Conservation (phyloP, 2,329 filamentous ascomycete species). For the Seiridium unicorne region DNA sequence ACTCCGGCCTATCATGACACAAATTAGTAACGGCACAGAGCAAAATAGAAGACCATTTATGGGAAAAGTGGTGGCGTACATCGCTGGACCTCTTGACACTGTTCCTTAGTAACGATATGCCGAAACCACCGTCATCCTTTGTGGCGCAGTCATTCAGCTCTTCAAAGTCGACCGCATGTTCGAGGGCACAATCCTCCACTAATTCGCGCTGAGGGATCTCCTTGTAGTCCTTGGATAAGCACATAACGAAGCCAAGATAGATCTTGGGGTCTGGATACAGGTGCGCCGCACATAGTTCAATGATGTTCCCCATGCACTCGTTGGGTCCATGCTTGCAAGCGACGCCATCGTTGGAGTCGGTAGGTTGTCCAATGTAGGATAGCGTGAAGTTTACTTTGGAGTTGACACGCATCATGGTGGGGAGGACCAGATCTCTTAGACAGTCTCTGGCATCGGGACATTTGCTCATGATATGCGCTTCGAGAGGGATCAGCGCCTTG, state of each 20-base stretch:
- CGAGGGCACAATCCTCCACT: slow-evolving; percentile 82
- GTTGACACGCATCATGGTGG: slow-evolving; percentile 77
- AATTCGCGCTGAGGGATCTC: slow-evolving; percentile 77
- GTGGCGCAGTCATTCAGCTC: slow-evolving; percentile 80
- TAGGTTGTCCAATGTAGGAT: slow-evolving; percentile 82
- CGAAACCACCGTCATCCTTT: slow-evolving; percentile 70
- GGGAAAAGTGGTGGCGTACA: slow-evolving; percentile 37
- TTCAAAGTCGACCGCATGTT: slow-evolving; percentile 84
- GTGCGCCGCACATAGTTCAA: slow-evolving; percentile 85
- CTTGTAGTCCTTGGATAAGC: slow-evolving; percentile 72
- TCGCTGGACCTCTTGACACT: slow-evolving; percentile 64
- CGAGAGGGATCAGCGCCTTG: slow-evolving; percentile 64
- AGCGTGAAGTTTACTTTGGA: slow-evolving; percentile 89
- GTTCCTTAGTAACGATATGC: slow-evolving; percentile 63
- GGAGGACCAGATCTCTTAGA: slow-evolving; percentile 75
- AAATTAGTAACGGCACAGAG: slow-evolving; percentile 9
- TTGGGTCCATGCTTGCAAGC: slow-evolving; percentile 84
- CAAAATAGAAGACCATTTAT: not conserved
- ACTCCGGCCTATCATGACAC: slow-evolving; percentile 52
- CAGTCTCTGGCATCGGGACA: slow-evolving; percentile 91
- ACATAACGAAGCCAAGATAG: slow-evolving; percentile 91
- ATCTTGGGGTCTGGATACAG: slow-evolving; percentile 84
- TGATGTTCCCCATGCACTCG: slow-evolving; percentile 90
- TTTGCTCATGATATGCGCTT: slow-evolving; percentile 97
- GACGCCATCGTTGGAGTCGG: slow-evolving; percentile 73